Base-by-base conservation (phyloP, 352 stramenopile species). In the Thalassiosira livingstoniorum region DNA sequence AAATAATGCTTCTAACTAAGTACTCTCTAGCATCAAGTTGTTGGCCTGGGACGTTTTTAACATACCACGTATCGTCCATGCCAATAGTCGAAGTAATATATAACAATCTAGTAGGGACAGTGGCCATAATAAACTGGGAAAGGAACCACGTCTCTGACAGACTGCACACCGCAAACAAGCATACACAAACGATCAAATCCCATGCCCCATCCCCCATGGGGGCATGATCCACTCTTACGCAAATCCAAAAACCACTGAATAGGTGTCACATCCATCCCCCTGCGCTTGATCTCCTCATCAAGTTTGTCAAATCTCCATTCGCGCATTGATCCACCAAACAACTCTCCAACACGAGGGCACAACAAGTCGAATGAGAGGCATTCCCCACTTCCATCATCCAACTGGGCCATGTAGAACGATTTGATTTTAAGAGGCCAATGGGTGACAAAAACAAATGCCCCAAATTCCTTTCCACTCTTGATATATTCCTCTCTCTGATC, bases 91-190 rank as follows among this genome's bases (percentile, higher is more conserved):
- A n/a, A n/a, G n/a, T n/a, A n/a, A n/a, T n/a, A n/a, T n/a, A n/a
- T n/a, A n/a, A n/a, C n/a, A n/a, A 51, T 51, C 47, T 92, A 97
- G 88, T 96, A 96, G 21, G 96, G 86, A 68, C 95, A 97, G 70
- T 97, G 91, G 10, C 95, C 95, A 39, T 96, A 97, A 71, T 97
- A 98, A 29, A 97, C 90, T 21, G 97, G 97, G 45, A 98, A 97
- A 31, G 97, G 96, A 55, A 99, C 98, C 18, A 98, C 96, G 80
- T 99, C 97, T n/a, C 97, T 94, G 63, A 99, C 98, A 92, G 98
- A 98, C 69, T 98, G 94, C 84, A 98, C 96, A 25, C 97, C 85
- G 73, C 82, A 88, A 42, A 92, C 69, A 54, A 93, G 87, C 47
- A 97, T 92, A 71, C 98, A 93, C 21, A 99, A 93, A n/a, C 97